Evolutionary conservation across 73 alveolate species (phyloP), one percentile per base, ranked within the genome.

Genomic region (Paramecium primaurelia): DNA sequence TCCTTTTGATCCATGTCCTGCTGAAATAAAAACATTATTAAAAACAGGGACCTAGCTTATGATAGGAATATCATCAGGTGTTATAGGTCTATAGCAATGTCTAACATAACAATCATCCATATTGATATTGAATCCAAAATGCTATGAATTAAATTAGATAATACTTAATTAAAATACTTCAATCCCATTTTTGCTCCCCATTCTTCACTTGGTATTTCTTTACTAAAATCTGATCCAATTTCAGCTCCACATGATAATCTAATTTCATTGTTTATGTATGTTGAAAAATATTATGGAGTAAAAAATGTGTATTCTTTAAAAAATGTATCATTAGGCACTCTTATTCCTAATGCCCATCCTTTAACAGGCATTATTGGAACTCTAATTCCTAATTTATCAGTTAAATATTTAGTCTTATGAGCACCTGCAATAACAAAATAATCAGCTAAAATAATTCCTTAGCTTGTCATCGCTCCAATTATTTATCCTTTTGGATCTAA

Each of bases 1-100:
- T 47, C 91, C 91, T 47, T 80, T 80, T 44, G 91, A 80, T 3
- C 91, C 91, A 80, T 80, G 91, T 10, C 91, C 91, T 12, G 91
- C 58, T 18, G 71, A 42, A 26, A 80, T 45, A 36, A 22, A 80
- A 3, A 80, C 73, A 45, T 80, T 80, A 10, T 80, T 44, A 47
- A 45, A 80, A 8, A 22, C 47, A 12, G 87, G 87, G 6, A 47
- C 58, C 26, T 80, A 25, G 37, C 91, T 80, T 11, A 80, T 80
- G 22, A 80, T 44, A 0, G 91, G 91, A 25, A 80, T 25, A 26
- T 80, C 91, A 80, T 80, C 91, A 22, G 91, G 77, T 3, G 75
- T 80, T 45, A 80, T 49, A 1, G 91, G 91, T 80, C 91, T 80
- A 26, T 25, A 42, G 14, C 91, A 80, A 36, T 64, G 49, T 80